Evolutionary conservation across 2,329 filamentous ascomycete species (phyloP).

Genomic region (Aureobasidium sp.): DNA sequence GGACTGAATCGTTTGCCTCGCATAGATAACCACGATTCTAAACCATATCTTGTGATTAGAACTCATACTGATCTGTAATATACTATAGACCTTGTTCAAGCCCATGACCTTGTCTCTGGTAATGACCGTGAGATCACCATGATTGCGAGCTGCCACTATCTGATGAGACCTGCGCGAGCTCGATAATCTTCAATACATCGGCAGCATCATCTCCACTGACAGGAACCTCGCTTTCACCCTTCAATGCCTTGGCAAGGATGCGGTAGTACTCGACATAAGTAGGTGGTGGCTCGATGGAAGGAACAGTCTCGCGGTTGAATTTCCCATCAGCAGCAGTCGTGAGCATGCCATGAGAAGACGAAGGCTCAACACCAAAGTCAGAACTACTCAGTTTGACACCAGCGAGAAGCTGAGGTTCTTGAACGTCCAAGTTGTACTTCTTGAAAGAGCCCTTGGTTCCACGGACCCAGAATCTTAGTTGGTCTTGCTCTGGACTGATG

Average conservation of each 20-base stretch:
- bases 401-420: constrained; percentile 65
- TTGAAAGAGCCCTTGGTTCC: constrained; percentile 68
- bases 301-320: constrained; percentile 44
- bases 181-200: constrained; percentile 50
- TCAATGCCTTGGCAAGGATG: constrained; percentile 45
- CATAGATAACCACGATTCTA: neutral
- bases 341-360: constrained; percentile 48
- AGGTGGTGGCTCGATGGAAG: constrained; percentile 51
- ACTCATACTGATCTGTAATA: too few relatives aligned
- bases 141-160: constrained; percentile 40
- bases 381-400: constrained; percentile 56
- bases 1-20: constrained; percentile 70
- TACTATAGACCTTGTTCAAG: too few relatives aligned
- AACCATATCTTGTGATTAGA: too few relatives aligned
- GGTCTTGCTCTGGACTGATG: constrained; percentile 56
- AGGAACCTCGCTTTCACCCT: constrained; percentile 46
- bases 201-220: constrained; percentile 48
- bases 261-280: constrained; percentile 66
- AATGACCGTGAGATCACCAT: neutral
- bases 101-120: too few relatives aligned
- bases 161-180: constrained; percentile 49
- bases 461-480: constrained; percentile 70
- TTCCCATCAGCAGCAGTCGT: constrained; percentile 19
- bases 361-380: constrained; percentile 58
- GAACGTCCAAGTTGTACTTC: constrained; percentile 63